Percentiles rank a stretch among this genome's conserved stretches.
phyloP scores from a whole-genome alignment of 2,329 filamentous ascomycete species.

The Penicillium thymicola region DNA sequence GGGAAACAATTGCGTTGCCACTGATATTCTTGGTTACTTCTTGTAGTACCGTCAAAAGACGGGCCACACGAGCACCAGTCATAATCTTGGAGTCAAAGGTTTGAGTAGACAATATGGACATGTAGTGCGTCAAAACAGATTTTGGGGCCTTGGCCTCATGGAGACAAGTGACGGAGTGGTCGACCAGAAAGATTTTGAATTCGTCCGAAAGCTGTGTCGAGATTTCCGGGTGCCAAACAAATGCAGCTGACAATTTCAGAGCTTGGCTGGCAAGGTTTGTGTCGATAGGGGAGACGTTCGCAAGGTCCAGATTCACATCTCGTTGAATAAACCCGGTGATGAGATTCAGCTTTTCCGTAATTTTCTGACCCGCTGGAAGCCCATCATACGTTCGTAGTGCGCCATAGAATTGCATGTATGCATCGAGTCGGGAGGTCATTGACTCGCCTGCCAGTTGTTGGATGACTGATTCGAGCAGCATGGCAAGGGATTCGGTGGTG shows the following conservation, averaged over 20 bases:
- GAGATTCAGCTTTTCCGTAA: constrained; percentile 71
- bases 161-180: constrained; percentile 72
- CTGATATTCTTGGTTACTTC: constrained; percentile 69
- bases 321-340: constrained; percentile 80
- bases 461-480: constrained; percentile 81
- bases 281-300: constrained; percentile 55
- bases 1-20: constrained; percentile 76
- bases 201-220: constrained; percentile 69
- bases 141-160: constrained; percentile 69
- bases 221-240: constrained; percentile 72
- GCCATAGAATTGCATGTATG: constrained; percentile 75
- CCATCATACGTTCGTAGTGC: constrained; percentile 79
- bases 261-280: constrained; percentile 72
- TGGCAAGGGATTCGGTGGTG: constrained; percentile 60
- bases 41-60: constrained; percentile 67
- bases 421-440: constrained; percentile 71
- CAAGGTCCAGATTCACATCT: constrained; percentile 66
- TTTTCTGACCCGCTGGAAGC: constrained; percentile 68
- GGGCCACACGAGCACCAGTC: constrained; percentile 66
- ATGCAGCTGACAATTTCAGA: constrained; percentile 70
- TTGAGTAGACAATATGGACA: constrained; percentile 77
- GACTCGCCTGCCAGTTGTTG: constrained; percentile 76
- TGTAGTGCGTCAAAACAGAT: constrained; percentile 70
- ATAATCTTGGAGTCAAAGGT: constrained; percentile 73
- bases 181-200: constrained; percentile 75